Evolutionary conservation across 1,139 yeast genomes (phyloP).

Genomic region (Lizanozyma gosingica): DNA sequence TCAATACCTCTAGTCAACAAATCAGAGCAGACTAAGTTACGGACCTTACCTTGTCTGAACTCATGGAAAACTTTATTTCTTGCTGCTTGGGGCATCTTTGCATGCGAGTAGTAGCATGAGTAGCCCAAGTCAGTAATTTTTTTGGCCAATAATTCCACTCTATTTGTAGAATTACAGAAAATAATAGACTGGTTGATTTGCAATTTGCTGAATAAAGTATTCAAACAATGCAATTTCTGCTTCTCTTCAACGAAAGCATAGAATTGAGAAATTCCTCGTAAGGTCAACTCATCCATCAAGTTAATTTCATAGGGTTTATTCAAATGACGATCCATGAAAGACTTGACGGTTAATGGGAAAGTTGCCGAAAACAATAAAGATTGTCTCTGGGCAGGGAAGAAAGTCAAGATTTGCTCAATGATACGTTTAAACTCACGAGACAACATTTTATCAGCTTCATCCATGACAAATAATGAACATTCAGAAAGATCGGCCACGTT

Average conservation of each 20-base stretch:
- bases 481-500: conserved; percentile 78
- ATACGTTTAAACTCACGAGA: conserved; percentile 84
- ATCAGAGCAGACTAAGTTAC: conserved; percentile 95
- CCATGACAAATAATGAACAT: conserved; percentile 91
- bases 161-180: conserved; percentile 91
- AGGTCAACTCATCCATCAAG: conserved; percentile 93
- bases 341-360: conserved; percentile 88
- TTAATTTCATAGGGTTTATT: conserved; percentile 92
- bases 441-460: conserved; percentile 97
- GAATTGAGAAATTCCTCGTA: conserved; percentile 93
- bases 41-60: conserved; percentile 95
- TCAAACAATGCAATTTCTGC: conserved; percentile 90
- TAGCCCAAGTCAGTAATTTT: conserved; percentile 94
- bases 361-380: conserved; percentile 90
- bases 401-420: conserved; percentile 77
- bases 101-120: conserved; percentile 95
- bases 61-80: conserved; percentile 98
- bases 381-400: conserved; percentile 77
- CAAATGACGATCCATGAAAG: conserved; percentile 87
- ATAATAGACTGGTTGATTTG: conserved; percentile 95
- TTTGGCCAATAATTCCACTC: conserved; percentile 92
- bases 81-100: conserved; percentile 95
- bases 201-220: conserved; percentile 86
- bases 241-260: conserved; percentile 97
- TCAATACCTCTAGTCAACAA: conserved; percentile 97